Evolutionary conservation across 2,329 filamentous ascomycete species (phyloP).

Genomic region (Alternaria sp.): DNA sequence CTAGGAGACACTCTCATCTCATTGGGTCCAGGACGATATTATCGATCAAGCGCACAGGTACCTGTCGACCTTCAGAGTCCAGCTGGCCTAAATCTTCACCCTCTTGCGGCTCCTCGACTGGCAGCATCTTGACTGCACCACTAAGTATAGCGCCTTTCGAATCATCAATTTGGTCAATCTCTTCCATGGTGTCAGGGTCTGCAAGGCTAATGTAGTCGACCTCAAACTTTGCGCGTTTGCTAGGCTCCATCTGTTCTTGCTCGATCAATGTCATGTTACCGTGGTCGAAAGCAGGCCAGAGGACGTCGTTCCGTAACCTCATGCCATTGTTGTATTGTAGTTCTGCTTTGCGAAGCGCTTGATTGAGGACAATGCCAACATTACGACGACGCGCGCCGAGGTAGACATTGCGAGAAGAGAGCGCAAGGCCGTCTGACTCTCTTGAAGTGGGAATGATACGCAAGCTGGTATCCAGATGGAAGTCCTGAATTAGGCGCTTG

Average conservation of each 20-base stretch:
- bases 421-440: constrained; percentile 81
- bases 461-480: constrained; percentile 78
- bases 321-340: constrained; percentile 64
- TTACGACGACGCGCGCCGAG: constrained; percentile 76
- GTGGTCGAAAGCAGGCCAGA: constrained; percentile 72
- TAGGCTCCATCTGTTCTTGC: constrained; percentile 67
- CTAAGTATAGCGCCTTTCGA: constrained; percentile 81
- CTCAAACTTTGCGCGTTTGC: constrained; percentile 74
- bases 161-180: constrained; percentile 74
- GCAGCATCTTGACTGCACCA: constrained; percentile 87
- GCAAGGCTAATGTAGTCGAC: constrained; percentile 93
- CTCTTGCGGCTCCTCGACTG: constrained; percentile 71
- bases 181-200: constrained; percentile 82
- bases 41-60: constrained; percentile 87
- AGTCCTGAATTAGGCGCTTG: constrained; percentile 83
- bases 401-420: constrained; percentile 94
- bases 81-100: constrained; percentile 74
- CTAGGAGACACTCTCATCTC: constrained; percentile 6
- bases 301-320: constrained; percentile 67
- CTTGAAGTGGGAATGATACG: constrained; percentile 76
- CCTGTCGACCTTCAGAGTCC: constrained; percentile 73
- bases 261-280: constrained; percentile 61
- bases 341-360: constrained; percentile 74
- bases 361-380: constrained; percentile 74
- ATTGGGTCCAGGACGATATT: constrained; percentile 72